Evolutionary conservation across 2,329 filamentous ascomycete genomes (phyloP).

Genomic region (Penicillium psychrosexuale): DNA sequence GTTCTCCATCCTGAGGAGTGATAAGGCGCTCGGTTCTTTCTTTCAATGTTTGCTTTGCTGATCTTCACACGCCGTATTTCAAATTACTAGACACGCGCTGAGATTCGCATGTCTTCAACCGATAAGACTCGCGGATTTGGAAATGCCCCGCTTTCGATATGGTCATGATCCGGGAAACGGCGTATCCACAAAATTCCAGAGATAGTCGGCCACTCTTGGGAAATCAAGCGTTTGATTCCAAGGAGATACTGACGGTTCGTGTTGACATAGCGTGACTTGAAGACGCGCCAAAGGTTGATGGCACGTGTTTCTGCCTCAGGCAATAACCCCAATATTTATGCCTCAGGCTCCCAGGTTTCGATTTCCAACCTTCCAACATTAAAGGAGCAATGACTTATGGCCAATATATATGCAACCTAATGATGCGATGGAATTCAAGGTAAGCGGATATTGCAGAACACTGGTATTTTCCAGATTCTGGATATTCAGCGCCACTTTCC

Average conservation of each 20-base stretch:
- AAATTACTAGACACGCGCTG: neutral
- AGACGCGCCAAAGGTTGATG: neutral
- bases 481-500: neutral
- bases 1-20: conserved; percentile 25
- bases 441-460: neutral
- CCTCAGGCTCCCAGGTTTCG: neutral
- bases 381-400: neutral
- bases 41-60: neutral
- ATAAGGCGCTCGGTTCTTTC: neutral
- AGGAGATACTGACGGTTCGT: neutral
- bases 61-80: neutral
- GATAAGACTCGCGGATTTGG: conserved; percentile 1
- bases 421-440: neutral
- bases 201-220: neutral
- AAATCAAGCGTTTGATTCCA: neutral
- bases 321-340: neutral
- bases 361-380: neutral
- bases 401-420: neutral
- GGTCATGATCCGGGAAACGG: neutral
- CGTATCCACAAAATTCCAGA: neutral
- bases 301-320: conserved; percentile 14
- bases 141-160: conserved; percentile 6
- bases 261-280: neutral
- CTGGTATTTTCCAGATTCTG: neutral
- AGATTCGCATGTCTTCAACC: neutral